phyloP scores from a whole-genome alignment of 192 early-diverging fungal species.

The Mortierella claussenii region DNA sequence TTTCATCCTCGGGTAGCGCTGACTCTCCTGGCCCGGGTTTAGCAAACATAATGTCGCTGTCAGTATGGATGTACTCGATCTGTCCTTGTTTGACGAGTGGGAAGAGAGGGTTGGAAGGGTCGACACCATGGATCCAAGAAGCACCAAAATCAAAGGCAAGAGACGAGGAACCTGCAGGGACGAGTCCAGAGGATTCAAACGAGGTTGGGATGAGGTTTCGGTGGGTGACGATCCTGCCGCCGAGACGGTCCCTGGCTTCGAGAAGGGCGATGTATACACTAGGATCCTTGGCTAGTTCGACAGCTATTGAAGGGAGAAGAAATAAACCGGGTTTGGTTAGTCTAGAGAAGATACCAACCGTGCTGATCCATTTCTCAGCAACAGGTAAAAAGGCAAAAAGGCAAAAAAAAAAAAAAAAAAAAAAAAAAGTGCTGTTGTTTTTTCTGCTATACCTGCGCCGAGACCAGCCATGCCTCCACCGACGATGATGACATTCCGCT shows the following conservation, averaged over 20 bases:
- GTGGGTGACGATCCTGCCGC: slow-evolving; percentile 36
- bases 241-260: slow-evolving; percentile 37
- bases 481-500: slow-evolving; percentile 23
- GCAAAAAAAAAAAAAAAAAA: background rate
- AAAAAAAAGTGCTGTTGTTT: background rate
- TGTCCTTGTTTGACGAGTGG: slow-evolving; percentile 10
- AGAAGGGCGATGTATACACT: slow-evolving; percentile 28
- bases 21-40: slow-evolving; percentile 1
- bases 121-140: slow-evolving; percentile 52
- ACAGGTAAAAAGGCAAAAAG: too few species aligned
- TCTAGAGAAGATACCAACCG: too few species aligned
- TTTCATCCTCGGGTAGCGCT: slow-evolving; percentile 1
- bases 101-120: slow-evolving; percentile 26
- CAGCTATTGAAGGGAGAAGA: slow-evolving; percentile 5
- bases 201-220: slow-evolving; percentile 4
- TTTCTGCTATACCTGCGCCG: slow-evolving; percentile 16
- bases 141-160: slow-evolving; percentile 45
- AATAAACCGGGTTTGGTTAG: background rate
- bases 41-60: slow-evolving; percentile 27
- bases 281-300: slow-evolving; percentile 24
- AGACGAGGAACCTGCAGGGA: slow-evolving; percentile 4
- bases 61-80: slow-evolving; percentile 33
- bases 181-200: slow-evolving; percentile 1
- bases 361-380: too few species aligned
- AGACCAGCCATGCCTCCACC: slow-evolving; percentile 45